Conservation (phyloP, 805 yeast genomes). For the Metschnikowia dekortorum region DNA sequence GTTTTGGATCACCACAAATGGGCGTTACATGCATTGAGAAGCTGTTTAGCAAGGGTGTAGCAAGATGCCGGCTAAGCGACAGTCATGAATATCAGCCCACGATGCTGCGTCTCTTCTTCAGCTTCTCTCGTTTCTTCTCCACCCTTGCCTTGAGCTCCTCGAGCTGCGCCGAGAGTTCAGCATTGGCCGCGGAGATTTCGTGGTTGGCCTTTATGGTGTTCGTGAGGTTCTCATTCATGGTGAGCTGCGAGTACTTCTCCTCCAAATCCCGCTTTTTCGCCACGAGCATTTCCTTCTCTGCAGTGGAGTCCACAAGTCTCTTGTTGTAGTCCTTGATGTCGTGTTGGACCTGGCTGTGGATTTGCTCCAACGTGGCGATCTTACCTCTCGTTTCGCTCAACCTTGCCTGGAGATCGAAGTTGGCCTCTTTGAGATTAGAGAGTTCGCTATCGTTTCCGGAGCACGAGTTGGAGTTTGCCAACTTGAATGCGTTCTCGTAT, state of each 20-base stretch:
- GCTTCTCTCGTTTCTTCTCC: constrained; percentile 24
- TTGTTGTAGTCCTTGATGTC: constrained; percentile 24
- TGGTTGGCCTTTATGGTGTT: constrained; percentile 38
- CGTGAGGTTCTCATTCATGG: constrained; percentile 35
- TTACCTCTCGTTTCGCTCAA: constrained; percentile 26
- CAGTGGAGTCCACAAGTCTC: constrained; percentile 19
- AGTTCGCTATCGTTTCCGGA: constrained; percentile 36
- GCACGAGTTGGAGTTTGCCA: constrained; percentile 35
- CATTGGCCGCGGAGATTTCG: constrained; percentile 32
- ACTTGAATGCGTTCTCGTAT: constrained; percentile 18
- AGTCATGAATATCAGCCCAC: neutral
- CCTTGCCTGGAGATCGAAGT: constrained; percentile 28
- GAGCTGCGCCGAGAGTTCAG: constrained; percentile 33
- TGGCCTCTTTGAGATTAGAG: constrained; percentile 33
- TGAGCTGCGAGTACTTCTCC: constrained; percentile 26
- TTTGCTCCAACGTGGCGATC: constrained; percentile 26
- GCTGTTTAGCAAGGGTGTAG: neutral
- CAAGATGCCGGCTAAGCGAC: neutral
- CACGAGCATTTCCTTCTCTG: constrained; percentile 17
- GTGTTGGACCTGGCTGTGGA: constrained; percentile 28
- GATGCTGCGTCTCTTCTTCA: constrained; percentile 7
- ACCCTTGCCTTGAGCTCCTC: constrained; percentile 21
- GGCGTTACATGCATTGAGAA: no score
- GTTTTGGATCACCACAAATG: no score
- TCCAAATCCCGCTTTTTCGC: constrained; percentile 16